Evolutionary conservation across 2,329 filamentous ascomycete genomes (phyloP), one percentile per base, ranked within the genome.

Genomic region (Aspergillus felis): DNA sequence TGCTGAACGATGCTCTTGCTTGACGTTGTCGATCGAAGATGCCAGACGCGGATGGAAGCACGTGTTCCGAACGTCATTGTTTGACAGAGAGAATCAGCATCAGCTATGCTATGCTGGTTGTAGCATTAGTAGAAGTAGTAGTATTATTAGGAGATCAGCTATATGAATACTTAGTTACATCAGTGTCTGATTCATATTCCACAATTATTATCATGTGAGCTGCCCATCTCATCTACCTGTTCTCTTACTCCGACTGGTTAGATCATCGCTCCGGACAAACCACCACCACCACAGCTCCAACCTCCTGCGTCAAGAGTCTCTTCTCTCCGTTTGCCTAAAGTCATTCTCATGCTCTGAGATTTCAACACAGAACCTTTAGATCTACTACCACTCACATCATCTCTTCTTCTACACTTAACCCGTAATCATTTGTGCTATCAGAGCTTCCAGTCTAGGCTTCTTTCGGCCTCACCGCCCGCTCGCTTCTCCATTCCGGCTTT

Each of bases 1-100:
- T 17, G 32, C 32, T 38, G 14, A n/a, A 17, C 14, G 14, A 38
- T 17, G 14, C 32, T 38, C 12, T 57, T 54, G 22, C n/a, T 51
- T 22, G 20, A 29, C 10, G 10, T 29, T 4, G 27, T 35, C 42
- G 52, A 50, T 57, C 42, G 59, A 60, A 62, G 47, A 52, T 25
- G 51, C 35, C 51, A 51, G 58, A 61, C 56, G 48, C 47, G 48
- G 61, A 61, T 60, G 41, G 57, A 64, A 63, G 60, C 63, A 64
- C 57, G 63, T 63, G 63, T 57, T 55, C 55, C 50, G 56, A 57
- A 62, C 60, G 62, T 62, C 59, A 62, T 57, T 32, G 50, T 51
- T 35, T 38, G 32, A 38, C 32, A 6, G 12, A 1, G 32, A 17
- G 14, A 38, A n/a, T 38, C 14, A 38, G 14, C 20, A 7, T 46